Percentiles rank a stretch among this genome's conserved stretches.
Evolutionary conservation across 805 yeast species (phyloP).

Genomic region (Candida manassasensis): DNA sequence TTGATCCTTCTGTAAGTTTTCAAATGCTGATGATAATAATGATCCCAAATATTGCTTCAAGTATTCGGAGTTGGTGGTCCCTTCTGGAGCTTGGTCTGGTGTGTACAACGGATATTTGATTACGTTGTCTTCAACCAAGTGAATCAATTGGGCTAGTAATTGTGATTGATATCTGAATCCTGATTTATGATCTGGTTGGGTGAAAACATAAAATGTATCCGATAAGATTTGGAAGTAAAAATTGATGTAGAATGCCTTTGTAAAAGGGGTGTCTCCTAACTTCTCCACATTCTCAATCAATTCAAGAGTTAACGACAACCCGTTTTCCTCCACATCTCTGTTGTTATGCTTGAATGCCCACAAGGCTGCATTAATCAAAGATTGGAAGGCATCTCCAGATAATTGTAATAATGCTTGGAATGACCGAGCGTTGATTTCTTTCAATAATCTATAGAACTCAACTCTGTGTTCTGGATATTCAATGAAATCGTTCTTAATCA

Average conservation of each 20-base stretch:
- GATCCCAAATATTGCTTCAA: constrained; percentile 77
- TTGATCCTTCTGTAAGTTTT: constrained; percentile 81
- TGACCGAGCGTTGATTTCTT: constrained; percentile 79
- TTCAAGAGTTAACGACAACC: constrained; percentile 79
- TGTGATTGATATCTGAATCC: constrained; percentile 88
- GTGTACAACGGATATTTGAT: constrained; percentile 76
- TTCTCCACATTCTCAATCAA: constrained; percentile 79
- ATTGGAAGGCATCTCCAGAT: constrained; percentile 88
- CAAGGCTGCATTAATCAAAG: constrained; percentile 86
- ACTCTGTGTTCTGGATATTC: constrained; percentile 98
- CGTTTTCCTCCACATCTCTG: constrained; percentile 92
- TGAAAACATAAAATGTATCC: constrained; percentile 88
- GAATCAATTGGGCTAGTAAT: constrained; percentile 76
- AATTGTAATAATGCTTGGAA: constrained; percentile 83
- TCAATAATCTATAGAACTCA: constrained; percentile 85
- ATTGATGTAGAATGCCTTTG: constrained; percentile 81
- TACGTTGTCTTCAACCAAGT: constrained; percentile 71
- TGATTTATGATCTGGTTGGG: constrained; percentile 96
- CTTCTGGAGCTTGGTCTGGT: constrained; percentile 76
- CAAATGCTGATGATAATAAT: constrained; percentile 85
- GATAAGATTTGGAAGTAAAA: constrained; percentile 85
- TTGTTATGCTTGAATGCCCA: constrained; percentile 99
- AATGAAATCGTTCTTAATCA: constrained; percentile 93
- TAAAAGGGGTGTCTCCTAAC: constrained; percentile 65
- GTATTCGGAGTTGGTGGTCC: constrained; percentile 76